Evolutionary conservation across 306 rosid genomes (phyloP).

Genomic region (Ormosia semicastrata): DNA sequence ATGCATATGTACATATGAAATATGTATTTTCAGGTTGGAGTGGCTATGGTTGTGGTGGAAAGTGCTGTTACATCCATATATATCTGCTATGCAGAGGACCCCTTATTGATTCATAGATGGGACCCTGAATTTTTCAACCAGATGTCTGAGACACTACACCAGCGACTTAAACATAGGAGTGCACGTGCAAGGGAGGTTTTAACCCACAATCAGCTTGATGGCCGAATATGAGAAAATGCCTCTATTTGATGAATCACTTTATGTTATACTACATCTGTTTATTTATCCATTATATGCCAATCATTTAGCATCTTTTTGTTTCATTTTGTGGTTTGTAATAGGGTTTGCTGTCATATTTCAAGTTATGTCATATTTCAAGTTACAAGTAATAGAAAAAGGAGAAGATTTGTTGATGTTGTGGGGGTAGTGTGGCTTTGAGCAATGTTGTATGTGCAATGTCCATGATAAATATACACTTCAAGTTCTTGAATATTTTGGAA

Average conservation of each 20-base stretch:
- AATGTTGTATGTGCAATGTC: background rate
- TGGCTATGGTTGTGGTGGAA: constrained; percentile 90
- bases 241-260: constrained; percentile 25
- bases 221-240: constrained; percentile 16
- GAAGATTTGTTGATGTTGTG: background rate
- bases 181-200: constrained; percentile 63
- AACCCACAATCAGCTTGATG: constrained; percentile 48
- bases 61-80: constrained; percentile 90
- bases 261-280: background rate
- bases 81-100: constrained; percentile 89
- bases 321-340: background rate
- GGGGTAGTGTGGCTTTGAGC: background rate
- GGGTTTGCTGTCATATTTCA: too few species aligned
- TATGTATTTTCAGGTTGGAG: constrained; percentile 61
- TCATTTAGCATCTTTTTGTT: background rate
- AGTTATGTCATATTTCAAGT: background rate
- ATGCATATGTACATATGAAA: background rate
- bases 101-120: constrained; percentile 75
- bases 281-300: background rate
- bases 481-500: too few species aligned
- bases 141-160: constrained; percentile 83
- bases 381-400: background rate
- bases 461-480: too few species aligned
- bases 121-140: constrained; percentile 84
- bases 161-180: constrained; percentile 79